Evolutionary conservation across 768 basidiomycete species (phyloP).

Genomic region (Podaxis sp.): DNA sequence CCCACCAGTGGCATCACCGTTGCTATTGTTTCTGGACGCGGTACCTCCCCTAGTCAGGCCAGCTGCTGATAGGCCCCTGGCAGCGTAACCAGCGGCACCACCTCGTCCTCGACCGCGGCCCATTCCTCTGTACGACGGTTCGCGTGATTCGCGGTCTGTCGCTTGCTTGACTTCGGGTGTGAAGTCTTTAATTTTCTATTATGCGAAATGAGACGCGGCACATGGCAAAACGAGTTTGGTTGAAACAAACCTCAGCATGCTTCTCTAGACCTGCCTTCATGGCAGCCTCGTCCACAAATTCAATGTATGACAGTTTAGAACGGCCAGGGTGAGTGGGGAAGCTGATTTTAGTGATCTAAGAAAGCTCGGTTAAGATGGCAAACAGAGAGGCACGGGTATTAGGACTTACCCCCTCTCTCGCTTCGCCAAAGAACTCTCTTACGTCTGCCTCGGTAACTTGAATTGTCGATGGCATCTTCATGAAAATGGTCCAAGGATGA

Average conservation of each 20-base stretch:
- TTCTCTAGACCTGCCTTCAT: constrained; percentile 80
- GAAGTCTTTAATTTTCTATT: constrained; percentile 68
- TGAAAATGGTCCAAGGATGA: constrained; percentile 85
- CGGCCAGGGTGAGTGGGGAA: constrained; percentile 55
- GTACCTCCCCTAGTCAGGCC: constrained; percentile 51
- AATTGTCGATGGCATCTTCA: constrained; percentile 54
- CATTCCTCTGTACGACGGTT: constrained; percentile 29
- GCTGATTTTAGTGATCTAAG: constrained; percentile 67
- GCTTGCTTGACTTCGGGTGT: constrained; percentile 72
- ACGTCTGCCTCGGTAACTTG: constrained; percentile 63
- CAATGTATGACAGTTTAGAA: constrained; percentile 75
- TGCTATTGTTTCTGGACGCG: constrained; percentile 1
- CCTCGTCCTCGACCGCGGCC: constrained; percentile 42
- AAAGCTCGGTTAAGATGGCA: constrained; percentile 1
- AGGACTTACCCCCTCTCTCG: constrained; percentile 60
- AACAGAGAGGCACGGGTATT: constrained; percentile 3
- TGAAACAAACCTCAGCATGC: constrained; percentile 61
- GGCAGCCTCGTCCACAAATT: constrained; percentile 85
- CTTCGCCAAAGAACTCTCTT: constrained; percentile 75
- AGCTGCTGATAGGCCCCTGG: constrained; percentile 66
- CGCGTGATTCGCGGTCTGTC: constrained; percentile 51
- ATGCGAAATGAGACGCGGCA: constrained; percentile 12
- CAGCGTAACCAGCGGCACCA: constrained; percentile 59
- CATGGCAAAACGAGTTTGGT: constrained; percentile 7
- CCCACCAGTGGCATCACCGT: constrained; percentile 2